Evolutionary conservation across 108 stramenopile genomes (phyloP).

Genomic region (Pinguiococcus pyrenoidosus): DNA sequence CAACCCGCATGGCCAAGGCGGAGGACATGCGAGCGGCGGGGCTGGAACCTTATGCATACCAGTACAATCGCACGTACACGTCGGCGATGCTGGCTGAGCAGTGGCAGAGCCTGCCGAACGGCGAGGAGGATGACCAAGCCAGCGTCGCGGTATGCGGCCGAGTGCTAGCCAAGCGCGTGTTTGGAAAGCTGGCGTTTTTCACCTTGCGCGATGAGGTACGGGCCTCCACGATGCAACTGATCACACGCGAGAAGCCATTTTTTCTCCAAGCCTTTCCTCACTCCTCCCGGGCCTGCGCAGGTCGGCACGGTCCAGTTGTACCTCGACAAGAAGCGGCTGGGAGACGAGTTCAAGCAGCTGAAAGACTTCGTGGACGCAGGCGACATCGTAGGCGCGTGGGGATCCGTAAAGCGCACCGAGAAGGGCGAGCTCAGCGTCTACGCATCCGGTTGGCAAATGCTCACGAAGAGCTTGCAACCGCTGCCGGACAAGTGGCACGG

Average conservation of each 20-base stretch:
- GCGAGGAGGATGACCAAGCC: conserved; percentile 55
- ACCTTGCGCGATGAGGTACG: conserved; percentile 64
- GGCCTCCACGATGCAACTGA: too few species aligned
- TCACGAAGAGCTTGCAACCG: conserved; percentile 79
- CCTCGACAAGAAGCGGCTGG: conserved; percentile 70
- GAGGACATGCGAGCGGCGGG: too few species aligned
- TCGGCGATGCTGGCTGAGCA: too few species aligned
- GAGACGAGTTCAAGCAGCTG: conserved; percentile 21
- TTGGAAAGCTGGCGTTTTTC: conserved; percentile 90
- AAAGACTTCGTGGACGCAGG: conserved; percentile 23
- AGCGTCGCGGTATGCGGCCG: conserved; percentile 74
- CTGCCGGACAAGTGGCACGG: conserved; percentile 93
- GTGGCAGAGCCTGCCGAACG: conserved; percentile 54
- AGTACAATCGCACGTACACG: too few species aligned
- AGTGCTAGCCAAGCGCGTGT: conserved; percentile 80
- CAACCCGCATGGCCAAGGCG: too few species aligned
- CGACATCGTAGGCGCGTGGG: conserved; percentile 82
- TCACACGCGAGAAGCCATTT: too few species aligned
- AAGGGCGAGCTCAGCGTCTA: conserved; percentile 91
- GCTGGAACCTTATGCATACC: too few species aligned
- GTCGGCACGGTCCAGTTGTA: conserved; percentile 63
- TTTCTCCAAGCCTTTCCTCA: too few species aligned
- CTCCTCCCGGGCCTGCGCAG: too few species aligned
- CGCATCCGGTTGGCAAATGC: conserved; percentile 81
- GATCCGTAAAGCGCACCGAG: conserved; percentile 79